Percentiles rank a stretch among this genome's conserved stretches.
These are phyloP conservation scores for Camellia lanceoleosa DNA, from an alignment of 148 eudicot species.

Conservation along the genomic window DNA sequence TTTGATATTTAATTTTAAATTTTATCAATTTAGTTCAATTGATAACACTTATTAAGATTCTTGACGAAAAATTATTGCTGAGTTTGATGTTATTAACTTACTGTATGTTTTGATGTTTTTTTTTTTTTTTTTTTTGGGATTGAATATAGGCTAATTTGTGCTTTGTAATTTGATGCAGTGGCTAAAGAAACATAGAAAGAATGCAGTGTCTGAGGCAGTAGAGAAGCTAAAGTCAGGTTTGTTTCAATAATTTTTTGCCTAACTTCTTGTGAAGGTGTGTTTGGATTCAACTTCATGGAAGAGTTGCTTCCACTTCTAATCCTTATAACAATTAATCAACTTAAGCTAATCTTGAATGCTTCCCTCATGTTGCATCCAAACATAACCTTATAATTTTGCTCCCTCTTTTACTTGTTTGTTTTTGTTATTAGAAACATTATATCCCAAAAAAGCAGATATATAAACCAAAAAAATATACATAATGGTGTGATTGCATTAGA, in stretches of 20 bases:
- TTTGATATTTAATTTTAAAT: too few relatives aligned
- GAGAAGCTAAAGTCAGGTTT: slow-evolving; percentile 40
- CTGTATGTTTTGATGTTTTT: too few relatives aligned
- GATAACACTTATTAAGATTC: too few relatives aligned
- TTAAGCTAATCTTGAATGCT: too few relatives aligned
- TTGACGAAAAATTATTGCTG: too few relatives aligned
- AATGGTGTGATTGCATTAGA: too few relatives aligned
- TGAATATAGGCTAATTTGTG: not conserved
- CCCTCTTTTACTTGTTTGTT: not conserved
- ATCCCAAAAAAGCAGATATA: too few relatives aligned
- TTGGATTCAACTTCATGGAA: not conserved
- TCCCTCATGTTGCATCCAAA: not conserved
- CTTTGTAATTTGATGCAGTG: slow-evolving; percentile 22
- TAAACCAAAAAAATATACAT: too few relatives aligned
- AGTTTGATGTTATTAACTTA: too few relatives aligned
- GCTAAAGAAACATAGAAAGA: slow-evolving; percentile 34
- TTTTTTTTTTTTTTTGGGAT: not conserved
- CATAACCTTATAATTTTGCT: not conserved
- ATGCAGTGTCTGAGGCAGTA: slow-evolving; percentile 30
- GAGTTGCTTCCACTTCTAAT: not conserved
- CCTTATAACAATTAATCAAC: too few relatives aligned
- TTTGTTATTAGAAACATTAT: not conserved
- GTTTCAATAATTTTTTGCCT: not conserved
- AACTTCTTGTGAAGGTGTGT: not conserved
- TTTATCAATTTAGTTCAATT: not conserved